Percentiles rank a stretch among this genome's conserved stretches.
phyloP scores from a whole-genome alignment of 1,284 basidiomycete genomes.

The Tetrapyrgos nigripes region DNA sequence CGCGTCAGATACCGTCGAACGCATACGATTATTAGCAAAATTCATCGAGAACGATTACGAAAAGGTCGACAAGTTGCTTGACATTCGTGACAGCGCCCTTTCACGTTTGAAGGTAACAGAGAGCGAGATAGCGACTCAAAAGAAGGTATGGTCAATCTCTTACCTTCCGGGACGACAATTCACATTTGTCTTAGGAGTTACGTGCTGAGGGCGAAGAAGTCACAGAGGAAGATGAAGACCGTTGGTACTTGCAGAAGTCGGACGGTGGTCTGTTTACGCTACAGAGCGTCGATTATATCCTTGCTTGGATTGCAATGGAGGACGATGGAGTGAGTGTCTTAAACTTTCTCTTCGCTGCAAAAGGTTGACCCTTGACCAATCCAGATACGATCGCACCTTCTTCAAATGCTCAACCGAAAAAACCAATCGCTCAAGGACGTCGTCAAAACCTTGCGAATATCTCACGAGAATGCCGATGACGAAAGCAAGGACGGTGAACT shows the following conservation, averaged over 20 bases:
- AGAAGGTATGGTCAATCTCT: slow-evolving; percentile 52
- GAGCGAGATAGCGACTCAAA: slow-evolving; percentile 68
- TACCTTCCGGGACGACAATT: background rate
- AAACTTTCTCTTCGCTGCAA: slow-evolving; percentile 1
- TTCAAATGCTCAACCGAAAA: slow-evolving; percentile 78
- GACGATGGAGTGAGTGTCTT: slow-evolving; percentile 86
- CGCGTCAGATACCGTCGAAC: slow-evolving; percentile 80
- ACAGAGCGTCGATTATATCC: slow-evolving; percentile 91
- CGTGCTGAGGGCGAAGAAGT: slow-evolving; percentile 64
- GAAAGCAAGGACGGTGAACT: slow-evolving; percentile 41
- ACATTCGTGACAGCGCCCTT: slow-evolving; percentile 79
- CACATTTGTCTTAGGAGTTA: slow-evolving; percentile 51
- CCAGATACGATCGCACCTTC: slow-evolving; percentile 78
- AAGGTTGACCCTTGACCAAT: slow-evolving; percentile 18
- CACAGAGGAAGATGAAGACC: slow-evolving; percentile 69
- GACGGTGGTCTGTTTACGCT: slow-evolving; percentile 90
- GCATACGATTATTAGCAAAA: slow-evolving; percentile 89
- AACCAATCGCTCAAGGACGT: slow-evolving; percentile 72
- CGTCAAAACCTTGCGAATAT: slow-evolving; percentile 67
- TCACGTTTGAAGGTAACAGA: slow-evolving; percentile 66
- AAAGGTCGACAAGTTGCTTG: slow-evolving; percentile 91
- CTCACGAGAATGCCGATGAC: slow-evolving; percentile 76
- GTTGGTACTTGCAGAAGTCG: slow-evolving; percentile 84
- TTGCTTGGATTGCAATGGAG: slow-evolving; percentile 97
- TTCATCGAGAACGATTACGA: slow-evolving; percentile 94